Percentiles rank a stretch among this genome's conserved stretches.
phyloP scores from a whole-genome alignment of 805 yeast genomes.

The Wickerhamomyces bisporus region DNA sequence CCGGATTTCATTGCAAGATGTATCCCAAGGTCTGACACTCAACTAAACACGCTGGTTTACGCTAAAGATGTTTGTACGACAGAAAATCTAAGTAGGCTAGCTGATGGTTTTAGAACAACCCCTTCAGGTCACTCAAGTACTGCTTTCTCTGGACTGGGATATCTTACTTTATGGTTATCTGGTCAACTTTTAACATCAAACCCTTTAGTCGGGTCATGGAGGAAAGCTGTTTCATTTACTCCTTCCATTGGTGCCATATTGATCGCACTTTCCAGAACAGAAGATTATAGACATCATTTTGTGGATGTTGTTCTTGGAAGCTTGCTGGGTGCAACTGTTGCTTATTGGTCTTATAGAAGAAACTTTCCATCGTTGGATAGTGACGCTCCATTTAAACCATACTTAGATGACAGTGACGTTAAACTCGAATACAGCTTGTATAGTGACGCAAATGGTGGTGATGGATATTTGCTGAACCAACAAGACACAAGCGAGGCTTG shows the following conservation, averaged over 20 bases:
- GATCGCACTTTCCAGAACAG: conserved; percentile 81
- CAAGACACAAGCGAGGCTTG: too few relatives aligned
- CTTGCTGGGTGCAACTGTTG: conserved; percentile 55
- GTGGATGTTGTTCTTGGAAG: conserved; percentile 77
- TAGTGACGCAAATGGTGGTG: conserved; percentile 13
- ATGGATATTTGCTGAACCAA: conserved; percentile 4
- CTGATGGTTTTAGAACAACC: conserved; percentile 76
- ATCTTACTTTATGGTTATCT: conserved; percentile 55
- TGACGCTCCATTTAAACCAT: conserved; percentile 33
- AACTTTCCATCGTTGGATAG: conserved; percentile 34
- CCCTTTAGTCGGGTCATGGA: conserved; percentile 55
- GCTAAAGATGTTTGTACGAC: conserved; percentile 68
- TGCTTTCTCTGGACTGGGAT: conserved; percentile 65
- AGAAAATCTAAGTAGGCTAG: conserved; percentile 33
- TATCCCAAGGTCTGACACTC: conserved; percentile 55
- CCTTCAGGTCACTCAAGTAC: conserved; percentile 79
- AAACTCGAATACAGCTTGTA: conserved; percentile 20
- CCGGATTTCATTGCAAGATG: conserved; percentile 93
- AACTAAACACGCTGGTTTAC: conserved; percentile 46
- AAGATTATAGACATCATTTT: conserved; percentile 92
- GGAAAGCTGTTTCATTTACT: conserved; percentile 44
- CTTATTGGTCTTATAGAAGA: conserved; percentile 38
- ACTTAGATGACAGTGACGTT: conserved; percentile 36
- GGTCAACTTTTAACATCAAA: conserved; percentile 57
- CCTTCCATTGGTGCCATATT: conserved; percentile 66